Percentiles rank a stretch among this genome's conserved stretches.
Conservation (phyloP, 2,329 filamentous ascomycete genomes). For the Claviceps pusilla region DNA sequence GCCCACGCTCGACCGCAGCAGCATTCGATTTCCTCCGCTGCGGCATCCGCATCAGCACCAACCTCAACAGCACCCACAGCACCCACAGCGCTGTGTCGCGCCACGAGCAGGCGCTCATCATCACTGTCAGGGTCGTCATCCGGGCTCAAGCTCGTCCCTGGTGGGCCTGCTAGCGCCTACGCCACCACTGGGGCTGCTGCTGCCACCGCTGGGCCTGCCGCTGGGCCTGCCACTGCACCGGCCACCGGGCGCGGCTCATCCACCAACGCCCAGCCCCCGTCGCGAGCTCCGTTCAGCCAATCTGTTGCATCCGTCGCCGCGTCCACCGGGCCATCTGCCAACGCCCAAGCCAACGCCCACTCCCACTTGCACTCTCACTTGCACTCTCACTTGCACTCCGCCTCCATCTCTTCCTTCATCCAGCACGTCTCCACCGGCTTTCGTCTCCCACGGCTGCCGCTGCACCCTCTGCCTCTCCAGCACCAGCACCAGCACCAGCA, state of each 20-base stretch:
- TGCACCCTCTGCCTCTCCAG: slow-evolving; percentile 10
- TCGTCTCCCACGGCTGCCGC: slow-evolving; percentile 2
- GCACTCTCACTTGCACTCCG: no score
- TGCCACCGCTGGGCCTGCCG: no score
- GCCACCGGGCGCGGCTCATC: not conserved
- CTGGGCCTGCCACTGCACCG: not conserved
- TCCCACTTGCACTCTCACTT: slow-evolving; percentile 2
- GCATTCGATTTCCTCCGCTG: not conserved
- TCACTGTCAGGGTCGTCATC: not conserved
- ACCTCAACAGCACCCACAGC: not conserved
- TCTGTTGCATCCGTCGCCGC: not conserved
- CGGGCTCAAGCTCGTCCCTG: no score
- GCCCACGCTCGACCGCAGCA: not conserved
- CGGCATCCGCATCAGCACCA: not conserved
- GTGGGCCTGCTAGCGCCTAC: no score
- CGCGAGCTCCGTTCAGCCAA: not conserved
- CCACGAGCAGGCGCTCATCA: slow-evolving; percentile 14
- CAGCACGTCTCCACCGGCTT: not conserved
- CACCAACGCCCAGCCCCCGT: not conserved
- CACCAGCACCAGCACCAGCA: slow-evolving; percentile 12
- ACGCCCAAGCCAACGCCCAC: slow-evolving; percentile 3
- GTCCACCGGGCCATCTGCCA: not conserved
- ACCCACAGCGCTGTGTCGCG: slow-evolving; percentile 9
- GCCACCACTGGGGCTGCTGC: no score
- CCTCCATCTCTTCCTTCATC: not conserved